Conservation (phyloP, 805 yeast species). For the Wickerhamiella nectarea region DNA sequence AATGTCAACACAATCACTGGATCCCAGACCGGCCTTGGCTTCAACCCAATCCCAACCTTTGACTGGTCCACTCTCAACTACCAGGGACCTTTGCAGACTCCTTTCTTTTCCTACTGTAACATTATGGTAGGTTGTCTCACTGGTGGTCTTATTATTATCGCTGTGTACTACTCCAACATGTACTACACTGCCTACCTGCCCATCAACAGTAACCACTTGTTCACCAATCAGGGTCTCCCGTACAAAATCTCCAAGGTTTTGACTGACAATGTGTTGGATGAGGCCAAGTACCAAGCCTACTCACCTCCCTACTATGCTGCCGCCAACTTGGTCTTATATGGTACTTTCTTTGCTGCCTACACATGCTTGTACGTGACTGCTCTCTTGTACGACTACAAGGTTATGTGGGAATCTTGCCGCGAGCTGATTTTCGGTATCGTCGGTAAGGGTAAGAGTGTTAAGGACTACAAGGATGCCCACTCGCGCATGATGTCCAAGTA, state of each 20-base stretch:
- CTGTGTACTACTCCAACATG: conserved; percentile 31
- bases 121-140: conserved; percentile 26
- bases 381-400: conserved; percentile 32
- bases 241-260: conserved; percentile 35
- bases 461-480: conserved; percentile 32
- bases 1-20: conserved; percentile 53
- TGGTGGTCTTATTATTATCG: conserved; percentile 22
- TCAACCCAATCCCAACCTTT: conserved; percentile 22
- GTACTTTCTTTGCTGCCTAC: conserved; percentile 37
- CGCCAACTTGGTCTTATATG: conserved; percentile 39
- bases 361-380: conserved; percentile 40
- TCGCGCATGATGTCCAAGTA: conserved; percentile 36
- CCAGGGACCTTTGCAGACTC: conserved; percentile 22
- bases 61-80: conserved; percentile 42
- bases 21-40: conserved; percentile 39
- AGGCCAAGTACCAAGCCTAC: conserved; percentile 32
- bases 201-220: conserved; percentile 35
- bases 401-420: conserved; percentile 20
- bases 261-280: conserved; percentile 31
- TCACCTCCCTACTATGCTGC: conserved; percentile 50
- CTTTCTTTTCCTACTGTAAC: conserved; percentile 29
- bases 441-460: conserved; percentile 11
- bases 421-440: conserved; percentile 9
- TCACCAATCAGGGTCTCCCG: conserved; percentile 36
- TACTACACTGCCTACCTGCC: conserved; percentile 31